phyloP scores from a whole-genome alignment of 108 stramenopile species.

The Discostella stelligeroides region DNA sequence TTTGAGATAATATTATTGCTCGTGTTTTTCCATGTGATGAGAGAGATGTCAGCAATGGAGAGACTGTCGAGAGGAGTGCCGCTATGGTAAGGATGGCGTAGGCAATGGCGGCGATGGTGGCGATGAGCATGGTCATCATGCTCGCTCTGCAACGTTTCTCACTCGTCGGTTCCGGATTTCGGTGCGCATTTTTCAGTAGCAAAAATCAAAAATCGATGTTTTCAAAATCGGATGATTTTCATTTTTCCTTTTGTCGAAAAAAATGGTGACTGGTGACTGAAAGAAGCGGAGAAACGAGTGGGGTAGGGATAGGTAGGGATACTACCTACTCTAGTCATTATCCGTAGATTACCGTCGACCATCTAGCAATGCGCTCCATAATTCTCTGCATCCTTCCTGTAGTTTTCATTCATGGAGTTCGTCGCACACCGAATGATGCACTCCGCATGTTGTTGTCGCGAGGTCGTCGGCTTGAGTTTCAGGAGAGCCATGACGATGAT shows the following conservation, averaged over 20 bases:
- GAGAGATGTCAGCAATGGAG: conserved; percentile 34
- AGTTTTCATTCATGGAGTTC: conserved; percentile 24
- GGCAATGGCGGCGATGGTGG: conserved; percentile 17
- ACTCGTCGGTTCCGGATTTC: too few relatives aligned
- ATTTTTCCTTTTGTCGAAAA: too few relatives aligned
- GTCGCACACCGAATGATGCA: conserved; percentile 24
- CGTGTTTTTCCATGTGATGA: conserved; percentile 65
- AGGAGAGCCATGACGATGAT: neutral
- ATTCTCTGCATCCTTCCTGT: conserved; percentile 1
- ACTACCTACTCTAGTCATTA: too few relatives aligned
- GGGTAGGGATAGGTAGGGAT: too few relatives aligned
- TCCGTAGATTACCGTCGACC: neutral
- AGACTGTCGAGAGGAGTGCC: conserved; percentile 52
- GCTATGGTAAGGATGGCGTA: conserved; percentile 45
- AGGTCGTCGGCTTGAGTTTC: conserved; percentile 37
- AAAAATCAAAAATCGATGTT: too few relatives aligned
- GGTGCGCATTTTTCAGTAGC: too few relatives aligned
- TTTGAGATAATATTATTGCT: neutral
- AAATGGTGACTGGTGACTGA: too few relatives aligned
- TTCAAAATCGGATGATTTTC: too few relatives aligned
- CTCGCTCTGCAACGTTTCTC: neutral
- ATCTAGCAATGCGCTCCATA: conserved; percentile 1
- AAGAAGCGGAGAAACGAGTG: too few relatives aligned
- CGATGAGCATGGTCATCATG: neutral
- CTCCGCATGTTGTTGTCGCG: neutral